A percentile compares a stretch with the other conserved stretches of the same genome.
Conservation (phyloP, 495 filamentous ascomycete species). For the Chaetomium cochliodes region DNA sequence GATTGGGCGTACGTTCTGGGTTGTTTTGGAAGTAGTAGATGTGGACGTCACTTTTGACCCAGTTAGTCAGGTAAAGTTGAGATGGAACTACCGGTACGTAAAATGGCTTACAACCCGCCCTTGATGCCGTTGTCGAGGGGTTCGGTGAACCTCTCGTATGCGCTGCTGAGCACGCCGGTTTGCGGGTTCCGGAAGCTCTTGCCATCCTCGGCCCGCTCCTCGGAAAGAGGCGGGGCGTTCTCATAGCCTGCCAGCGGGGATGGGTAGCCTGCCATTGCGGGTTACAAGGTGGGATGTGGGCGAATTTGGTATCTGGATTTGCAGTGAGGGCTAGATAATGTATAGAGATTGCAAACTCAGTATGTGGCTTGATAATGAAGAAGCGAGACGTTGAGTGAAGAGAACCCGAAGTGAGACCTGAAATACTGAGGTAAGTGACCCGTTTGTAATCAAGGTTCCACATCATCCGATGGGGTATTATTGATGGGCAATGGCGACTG, state of each 20-base stretch:
- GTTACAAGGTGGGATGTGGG: background rate
- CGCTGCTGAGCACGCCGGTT: slow-evolving; percentile 55
- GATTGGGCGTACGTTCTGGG: slow-evolving; percentile 37
- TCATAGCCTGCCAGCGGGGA: slow-evolving; percentile 70
- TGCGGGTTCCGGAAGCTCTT: slow-evolving; percentile 64
- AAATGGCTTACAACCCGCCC: slow-evolving; percentile 53
- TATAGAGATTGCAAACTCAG: no score
- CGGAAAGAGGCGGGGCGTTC: slow-evolving; percentile 56
- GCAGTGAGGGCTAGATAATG: no score
- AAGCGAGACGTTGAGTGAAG: background rate
- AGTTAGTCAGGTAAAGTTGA: background rate
- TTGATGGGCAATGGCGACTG: background rate
- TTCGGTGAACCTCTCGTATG: slow-evolving; percentile 63
- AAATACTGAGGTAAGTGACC: background rate
- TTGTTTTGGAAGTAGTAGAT: slow-evolving; percentile 76
- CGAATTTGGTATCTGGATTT: no score
- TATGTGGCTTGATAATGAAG: background rate
- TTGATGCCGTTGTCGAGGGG: slow-evolving; percentile 60
- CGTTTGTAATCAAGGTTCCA: slow-evolving; percentile 18
- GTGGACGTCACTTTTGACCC: slow-evolving; percentile 61
- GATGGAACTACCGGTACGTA: no score
- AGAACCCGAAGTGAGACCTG: no score
- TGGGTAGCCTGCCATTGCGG: slow-evolving; percentile 50
- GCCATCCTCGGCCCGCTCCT: slow-evolving; percentile 63
- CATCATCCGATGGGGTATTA: slow-evolving; percentile 2